Percentiles rank a stretch among this genome's conserved stretches.
Conservation (phyloP, 768 basidiomycete species). For the Calocera viscosa region DNA sequence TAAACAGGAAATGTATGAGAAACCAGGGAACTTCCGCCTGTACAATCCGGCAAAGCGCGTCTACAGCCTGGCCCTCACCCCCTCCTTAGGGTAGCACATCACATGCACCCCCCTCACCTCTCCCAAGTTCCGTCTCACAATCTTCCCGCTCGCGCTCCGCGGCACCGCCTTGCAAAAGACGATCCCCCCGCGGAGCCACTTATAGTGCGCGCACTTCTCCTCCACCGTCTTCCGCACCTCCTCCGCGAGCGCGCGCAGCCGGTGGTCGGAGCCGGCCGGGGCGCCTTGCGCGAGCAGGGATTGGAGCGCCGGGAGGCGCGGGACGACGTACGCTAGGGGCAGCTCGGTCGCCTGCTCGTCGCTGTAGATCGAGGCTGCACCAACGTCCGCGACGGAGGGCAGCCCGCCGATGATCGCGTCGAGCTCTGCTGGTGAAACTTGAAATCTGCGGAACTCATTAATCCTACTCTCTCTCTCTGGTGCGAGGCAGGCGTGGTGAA, state of each 20-base stretch:
- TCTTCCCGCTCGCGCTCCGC: constrained; percentile 12
- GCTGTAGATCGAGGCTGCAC: constrained; percentile 17
- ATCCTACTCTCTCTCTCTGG: background rate
- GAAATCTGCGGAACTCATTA: background rate
- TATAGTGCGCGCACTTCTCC: constrained; percentile 16
- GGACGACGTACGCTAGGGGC: constrained; percentile 17
- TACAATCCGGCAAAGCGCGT: background rate
- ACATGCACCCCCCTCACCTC: background rate
- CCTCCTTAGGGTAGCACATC: background rate
- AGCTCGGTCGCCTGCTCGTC: constrained; percentile 20
- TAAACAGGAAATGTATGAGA: too few species aligned
- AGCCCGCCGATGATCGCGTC: constrained; percentile 16
- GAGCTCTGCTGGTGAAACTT: constrained; percentile 12
- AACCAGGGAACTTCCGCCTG: too few species aligned
- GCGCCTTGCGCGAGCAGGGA: background rate
- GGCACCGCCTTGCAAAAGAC: constrained; percentile 16
- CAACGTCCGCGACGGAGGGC: constrained; percentile 17
- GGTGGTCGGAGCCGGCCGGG: background rate
- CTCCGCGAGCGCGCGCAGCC: background rate
- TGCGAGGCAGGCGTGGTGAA: too few species aligned
- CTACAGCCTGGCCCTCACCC: constrained; percentile 1
- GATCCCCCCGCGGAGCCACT: constrained; percentile 18
- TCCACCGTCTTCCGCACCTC: constrained; percentile 14
- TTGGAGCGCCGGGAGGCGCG: background rate
- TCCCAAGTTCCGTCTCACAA: background rate